These are phyloP conservation scores for Talaromyces sp. DNA, from an alignment of 2,329 filamentous ascomycete genomes.

Conservation along the genomic window DNA sequence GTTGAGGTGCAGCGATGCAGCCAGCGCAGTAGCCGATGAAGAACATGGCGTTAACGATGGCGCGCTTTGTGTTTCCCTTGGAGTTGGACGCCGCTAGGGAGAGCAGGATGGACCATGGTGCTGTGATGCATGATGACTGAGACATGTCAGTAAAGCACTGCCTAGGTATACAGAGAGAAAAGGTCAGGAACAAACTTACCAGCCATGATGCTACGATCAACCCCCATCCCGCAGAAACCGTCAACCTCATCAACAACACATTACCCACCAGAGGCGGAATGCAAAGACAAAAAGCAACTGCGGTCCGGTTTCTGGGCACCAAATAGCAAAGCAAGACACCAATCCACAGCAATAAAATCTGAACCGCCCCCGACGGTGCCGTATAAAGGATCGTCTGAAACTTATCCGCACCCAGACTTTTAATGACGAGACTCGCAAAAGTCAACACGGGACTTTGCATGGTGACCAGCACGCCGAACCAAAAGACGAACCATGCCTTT, in stretches of 20 bases:
- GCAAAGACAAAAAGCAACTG: slow-evolving; percentile 41
- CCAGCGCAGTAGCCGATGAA: slow-evolving; percentile 52
- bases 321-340: slow-evolving; percentile 40
- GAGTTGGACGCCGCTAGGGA: slow-evolving; percentile 48
- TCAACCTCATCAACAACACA: slow-evolving; percentile 45
- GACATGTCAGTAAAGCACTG: neutral
- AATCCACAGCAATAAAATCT: slow-evolving; percentile 48
- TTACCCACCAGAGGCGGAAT: slow-evolving; percentile 46
- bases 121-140: slow-evolving; percentile 1
- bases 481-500: slow-evolving; percentile 47
- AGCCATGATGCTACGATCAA: slow-evolving; percentile 51
- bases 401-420: slow-evolving; percentile 44
- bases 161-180: neutral
- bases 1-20: slow-evolving; percentile 48
- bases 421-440: slow-evolving; percentile 52
- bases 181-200: slow-evolving; percentile 21
- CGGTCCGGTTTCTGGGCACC: slow-evolving; percentile 40
- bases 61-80: slow-evolving; percentile 52
- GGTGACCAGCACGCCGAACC: slow-evolving; percentile 47
- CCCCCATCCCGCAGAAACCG: slow-evolving; percentile 44
- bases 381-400: slow-evolving; percentile 49
- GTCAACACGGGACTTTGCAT: slow-evolving; percentile 26
- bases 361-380: slow-evolving; percentile 49
- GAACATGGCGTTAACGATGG: slow-evolving; percentile 48
- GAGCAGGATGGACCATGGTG: slow-evolving; percentile 5